Evolutionary conservation across 2,329 filamentous ascomycete genomes (phyloP).

Genomic region (Pseudodiploospora longispora): DNA sequence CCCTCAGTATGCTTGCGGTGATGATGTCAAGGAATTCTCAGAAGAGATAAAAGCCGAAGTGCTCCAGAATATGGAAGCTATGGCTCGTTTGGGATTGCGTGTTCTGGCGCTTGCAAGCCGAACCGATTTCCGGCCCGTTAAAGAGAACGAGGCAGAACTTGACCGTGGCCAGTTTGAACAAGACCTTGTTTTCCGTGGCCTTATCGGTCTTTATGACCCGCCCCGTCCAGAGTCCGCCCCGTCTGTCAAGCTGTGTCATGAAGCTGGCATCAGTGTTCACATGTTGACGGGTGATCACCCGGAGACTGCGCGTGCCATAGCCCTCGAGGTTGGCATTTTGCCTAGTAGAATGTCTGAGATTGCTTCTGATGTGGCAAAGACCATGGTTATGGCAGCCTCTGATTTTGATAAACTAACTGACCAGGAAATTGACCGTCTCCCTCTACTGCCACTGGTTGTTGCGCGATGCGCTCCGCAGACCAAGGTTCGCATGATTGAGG

Average conservation of each 20-base stretch:
- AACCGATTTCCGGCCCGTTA: constrained; percentile 28
- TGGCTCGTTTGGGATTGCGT: constrained; percentile 59
- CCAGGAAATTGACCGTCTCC: constrained; percentile 54
- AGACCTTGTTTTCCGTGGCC: constrained; percentile 56
- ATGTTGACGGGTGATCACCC: constrained; percentile 66
- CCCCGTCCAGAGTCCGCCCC: constrained; percentile 58
- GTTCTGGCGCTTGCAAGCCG: constrained; percentile 58
- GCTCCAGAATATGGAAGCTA: constrained; percentile 58
- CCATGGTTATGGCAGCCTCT: constrained; percentile 59
- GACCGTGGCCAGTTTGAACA: constrained; percentile 51
- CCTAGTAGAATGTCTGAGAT: constrained; percentile 41
- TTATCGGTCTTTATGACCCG: constrained; percentile 67
- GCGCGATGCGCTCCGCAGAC: constrained; percentile 63
- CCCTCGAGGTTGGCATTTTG: constrained; percentile 55
- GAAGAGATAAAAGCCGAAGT: constrained; percentile 48
- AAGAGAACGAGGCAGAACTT: constrained; percentile 31
- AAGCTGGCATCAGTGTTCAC: constrained; percentile 56
- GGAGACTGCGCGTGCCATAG: constrained; percentile 57
- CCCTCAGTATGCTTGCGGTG: constrained; percentile 38
- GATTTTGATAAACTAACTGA: constrained; percentile 61
- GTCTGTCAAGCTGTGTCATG: constrained; percentile 49
- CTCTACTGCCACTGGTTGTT: constrained; percentile 57
- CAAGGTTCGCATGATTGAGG: constrained; percentile 69
- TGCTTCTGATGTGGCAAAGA: constrained; percentile 44
- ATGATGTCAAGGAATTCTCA: constrained; percentile 38